These are phyloP conservation scores for Vigna unguiculata DNA, from an alignment of 306 rosid genomes.

Conservation along the genomic window DNA sequence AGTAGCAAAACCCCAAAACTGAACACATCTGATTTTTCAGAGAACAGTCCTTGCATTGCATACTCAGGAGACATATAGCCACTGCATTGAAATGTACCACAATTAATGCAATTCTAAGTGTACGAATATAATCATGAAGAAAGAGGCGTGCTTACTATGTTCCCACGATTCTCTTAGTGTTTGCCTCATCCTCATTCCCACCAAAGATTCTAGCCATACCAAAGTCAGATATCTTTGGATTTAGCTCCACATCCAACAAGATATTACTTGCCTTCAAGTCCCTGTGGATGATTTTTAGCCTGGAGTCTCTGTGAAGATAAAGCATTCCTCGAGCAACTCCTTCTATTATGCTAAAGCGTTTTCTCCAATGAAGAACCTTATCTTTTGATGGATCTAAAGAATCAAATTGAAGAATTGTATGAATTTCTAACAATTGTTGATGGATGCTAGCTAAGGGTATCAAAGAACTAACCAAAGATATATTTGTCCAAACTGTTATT, in stretches of 20 bases:
- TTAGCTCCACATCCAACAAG: conserved; percentile 31
- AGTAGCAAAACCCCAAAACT: too few relatives aligned
- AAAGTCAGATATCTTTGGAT: conserved; percentile 44
- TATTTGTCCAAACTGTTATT: conserved; percentile 47
- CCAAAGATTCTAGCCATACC: conserved; percentile 41
- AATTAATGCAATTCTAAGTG: background rate
- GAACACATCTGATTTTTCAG: too few relatives aligned
- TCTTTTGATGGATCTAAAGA: background rate
- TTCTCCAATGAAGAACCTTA: conserved; percentile 37
- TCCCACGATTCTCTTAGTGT: conserved; percentile 37
- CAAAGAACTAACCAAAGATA: conserved; percentile 45
- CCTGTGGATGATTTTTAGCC: conserved; percentile 35
- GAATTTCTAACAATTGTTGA: background rate
- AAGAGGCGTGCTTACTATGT: conserved; percentile 30
- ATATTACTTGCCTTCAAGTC: conserved; percentile 43
- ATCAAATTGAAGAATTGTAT: background rate
- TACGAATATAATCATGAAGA: background rate
- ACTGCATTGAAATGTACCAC: background rate
- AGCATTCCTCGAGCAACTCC: conserved; percentile 40
- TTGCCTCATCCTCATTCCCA: conserved; percentile 29
- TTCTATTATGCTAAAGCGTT: conserved; percentile 35
- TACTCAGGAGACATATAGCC: too few relatives aligned
- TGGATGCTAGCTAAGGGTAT: background rate
- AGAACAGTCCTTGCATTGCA: too few relatives aligned
- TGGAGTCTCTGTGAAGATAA: conserved; percentile 43